These are phyloP conservation scores for Linum tenue DNA, from an alignment of 345 rosid genomes.

Conservation along the genomic window DNA sequence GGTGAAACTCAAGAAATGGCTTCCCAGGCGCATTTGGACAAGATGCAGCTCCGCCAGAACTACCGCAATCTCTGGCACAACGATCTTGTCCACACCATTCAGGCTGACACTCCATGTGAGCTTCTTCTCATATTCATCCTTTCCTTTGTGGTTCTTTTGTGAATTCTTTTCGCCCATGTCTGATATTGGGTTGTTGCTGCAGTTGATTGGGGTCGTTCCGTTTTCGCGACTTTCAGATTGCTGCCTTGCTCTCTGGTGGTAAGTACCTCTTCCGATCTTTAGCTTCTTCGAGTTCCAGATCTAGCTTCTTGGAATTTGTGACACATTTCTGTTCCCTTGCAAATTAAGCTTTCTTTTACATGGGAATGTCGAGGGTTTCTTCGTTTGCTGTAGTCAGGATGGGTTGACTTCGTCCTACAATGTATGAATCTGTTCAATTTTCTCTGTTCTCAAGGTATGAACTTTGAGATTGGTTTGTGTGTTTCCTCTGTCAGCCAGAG, in stretches of 20 bases:
- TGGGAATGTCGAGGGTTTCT: background rate
- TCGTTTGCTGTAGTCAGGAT: background rate
- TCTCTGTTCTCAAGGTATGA: background rate
- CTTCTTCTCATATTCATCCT: background rate
- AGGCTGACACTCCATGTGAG: constrained; percentile 66
- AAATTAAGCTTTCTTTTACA: too few relatives aligned
- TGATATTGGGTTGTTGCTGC: background rate
- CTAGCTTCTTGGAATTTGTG: background rate
- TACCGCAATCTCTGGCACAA: constrained; percentile 94
- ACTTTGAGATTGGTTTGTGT: background rate
- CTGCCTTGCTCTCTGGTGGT: constrained; percentile 70
- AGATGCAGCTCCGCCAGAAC: constrained; percentile 78
- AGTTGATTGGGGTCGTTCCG: background rate
- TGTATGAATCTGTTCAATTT: background rate
- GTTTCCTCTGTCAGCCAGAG: background rate
- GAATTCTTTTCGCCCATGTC: background rate
- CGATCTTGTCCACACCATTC: constrained; percentile 55
- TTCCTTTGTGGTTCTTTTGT: background rate
- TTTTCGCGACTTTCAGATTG: constrained; percentile 51
- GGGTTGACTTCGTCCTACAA: background rate
- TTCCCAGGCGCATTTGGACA: constrained; percentile 54
- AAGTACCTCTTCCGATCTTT: constrained; percentile 30
- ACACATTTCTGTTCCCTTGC: background rate
- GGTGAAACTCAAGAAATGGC: constrained; percentile 14
- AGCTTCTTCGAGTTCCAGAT: background rate